These are phyloP conservation scores for Heterobasidion irregulare DNA, from an alignment of 1,284 basidiomycete species.

Conservation along the genomic window DNA sequence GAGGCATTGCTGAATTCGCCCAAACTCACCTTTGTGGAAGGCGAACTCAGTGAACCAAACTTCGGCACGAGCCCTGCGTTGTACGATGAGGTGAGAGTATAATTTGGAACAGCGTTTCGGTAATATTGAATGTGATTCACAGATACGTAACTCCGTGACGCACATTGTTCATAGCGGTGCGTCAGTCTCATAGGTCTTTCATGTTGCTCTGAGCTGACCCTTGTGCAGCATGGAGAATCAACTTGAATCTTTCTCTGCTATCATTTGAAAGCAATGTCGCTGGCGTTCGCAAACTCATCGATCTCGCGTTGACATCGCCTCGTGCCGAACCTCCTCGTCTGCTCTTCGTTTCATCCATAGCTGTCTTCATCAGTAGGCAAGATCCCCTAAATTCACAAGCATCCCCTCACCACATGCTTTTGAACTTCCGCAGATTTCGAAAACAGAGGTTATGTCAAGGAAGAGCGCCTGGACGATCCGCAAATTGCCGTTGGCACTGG, in stretches of 20 bases:
- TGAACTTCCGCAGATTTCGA: neutral
- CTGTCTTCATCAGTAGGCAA: constrained; percentile 18
- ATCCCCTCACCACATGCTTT: neutral
- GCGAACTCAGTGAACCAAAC: constrained; percentile 12
- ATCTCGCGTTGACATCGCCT: constrained; percentile 20
- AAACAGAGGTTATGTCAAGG: constrained; percentile 9
- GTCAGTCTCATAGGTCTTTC: neutral
- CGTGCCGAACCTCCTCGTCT: constrained; percentile 16
- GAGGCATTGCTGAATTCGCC: constrained; percentile 9
- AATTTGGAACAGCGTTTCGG: neutral
- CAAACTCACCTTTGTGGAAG: constrained; percentile 22
- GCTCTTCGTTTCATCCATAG: constrained; percentile 25
- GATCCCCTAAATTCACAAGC: neutral
- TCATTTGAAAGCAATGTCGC: constrained; percentile 15
- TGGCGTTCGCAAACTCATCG: constrained; percentile 13
- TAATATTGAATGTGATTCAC: no score
- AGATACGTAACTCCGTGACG: constrained; percentile 20
- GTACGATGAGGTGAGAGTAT: constrained; percentile 15
- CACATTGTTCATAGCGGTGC: constrained; percentile 27
- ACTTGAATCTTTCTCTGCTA: constrained; percentile 22
- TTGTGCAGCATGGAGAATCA: constrained; percentile 23
- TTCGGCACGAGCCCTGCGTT: constrained; percentile 16
- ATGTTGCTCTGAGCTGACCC: neutral
- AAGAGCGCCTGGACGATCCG: constrained; percentile 14
- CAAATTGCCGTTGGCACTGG: constrained; percentile 17